phyloP scores from a whole-genome alignment of 305 asterid genomes.

The Ilex paraguariensis region DNA sequence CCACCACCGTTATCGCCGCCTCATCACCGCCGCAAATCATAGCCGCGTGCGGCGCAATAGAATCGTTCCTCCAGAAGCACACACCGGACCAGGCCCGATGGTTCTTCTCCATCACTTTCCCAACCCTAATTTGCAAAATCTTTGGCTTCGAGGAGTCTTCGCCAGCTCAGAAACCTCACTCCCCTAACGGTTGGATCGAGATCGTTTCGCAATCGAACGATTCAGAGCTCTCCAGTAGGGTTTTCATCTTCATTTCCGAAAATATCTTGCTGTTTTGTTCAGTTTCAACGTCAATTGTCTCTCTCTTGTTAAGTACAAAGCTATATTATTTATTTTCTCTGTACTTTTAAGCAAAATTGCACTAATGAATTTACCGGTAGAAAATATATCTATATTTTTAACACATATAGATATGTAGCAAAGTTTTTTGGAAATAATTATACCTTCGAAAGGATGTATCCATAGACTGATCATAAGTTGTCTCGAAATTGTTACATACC shows the following conservation, averaged over 20 bases:
- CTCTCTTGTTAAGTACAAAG: neutral
- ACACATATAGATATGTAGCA: too few relatives aligned
- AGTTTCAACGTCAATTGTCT: neutral
- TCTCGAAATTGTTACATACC: too few relatives aligned
- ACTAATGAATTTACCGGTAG: neutral
- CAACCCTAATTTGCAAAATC: conserved; percentile 71
- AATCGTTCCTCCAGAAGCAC: conserved; percentile 62
- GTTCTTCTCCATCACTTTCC: conserved; percentile 93
- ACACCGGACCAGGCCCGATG: conserved; percentile 73
- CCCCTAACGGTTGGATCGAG: conserved; percentile 79
- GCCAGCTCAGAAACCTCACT: conserved; percentile 40
- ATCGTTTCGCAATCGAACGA: conserved; percentile 46
- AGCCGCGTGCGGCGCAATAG: conserved; percentile 68
- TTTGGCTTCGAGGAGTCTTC: conserved; percentile 76
- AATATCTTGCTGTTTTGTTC: neutral
- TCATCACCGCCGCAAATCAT: conserved; percentile 49
- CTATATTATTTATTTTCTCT: neutral
- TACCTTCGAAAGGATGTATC: too few relatives aligned
- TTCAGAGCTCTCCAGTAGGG: conserved; percentile 60
- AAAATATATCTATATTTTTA: too few relatives aligned
- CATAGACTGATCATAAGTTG: too few relatives aligned
- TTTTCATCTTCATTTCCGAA: neutral
- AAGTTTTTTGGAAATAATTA: too few relatives aligned
- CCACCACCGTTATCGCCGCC: conserved; percentile 54
- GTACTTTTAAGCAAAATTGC: neutral